These are phyloP conservation scores for Cordyceps fumosorosea DNA, from an alignment of 2,329 filamentous ascomycete species.

Conservation along the genomic window DNA sequence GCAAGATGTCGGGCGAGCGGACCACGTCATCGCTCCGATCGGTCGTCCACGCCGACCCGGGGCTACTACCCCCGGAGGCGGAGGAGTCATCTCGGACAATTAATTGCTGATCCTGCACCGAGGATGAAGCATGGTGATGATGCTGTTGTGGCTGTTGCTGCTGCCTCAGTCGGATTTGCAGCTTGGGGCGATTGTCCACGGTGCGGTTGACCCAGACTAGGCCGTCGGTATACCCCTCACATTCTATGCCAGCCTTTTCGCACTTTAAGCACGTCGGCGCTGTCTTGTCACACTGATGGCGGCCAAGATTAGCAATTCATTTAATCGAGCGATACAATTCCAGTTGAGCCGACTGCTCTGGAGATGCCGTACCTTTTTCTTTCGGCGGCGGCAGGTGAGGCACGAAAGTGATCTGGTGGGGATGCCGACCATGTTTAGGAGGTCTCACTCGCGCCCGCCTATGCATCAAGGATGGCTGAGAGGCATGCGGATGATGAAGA, in stretches of 20 bases:
- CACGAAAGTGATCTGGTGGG: constrained; percentile 13
- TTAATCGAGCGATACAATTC: neutral
- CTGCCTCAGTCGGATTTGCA: neutral
- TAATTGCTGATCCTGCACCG: neutral
- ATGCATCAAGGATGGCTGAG: constrained; percentile 1
- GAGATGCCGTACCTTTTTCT: constrained; percentile 4
- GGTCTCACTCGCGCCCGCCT: constrained; percentile 1
- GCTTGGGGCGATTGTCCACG: constrained; percentile 9
- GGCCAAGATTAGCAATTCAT: neutral
- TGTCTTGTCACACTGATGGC: constrained; percentile 6
- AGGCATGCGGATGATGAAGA: neutral
- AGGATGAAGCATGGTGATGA: neutral
- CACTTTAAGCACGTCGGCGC: constrained; percentile 9
- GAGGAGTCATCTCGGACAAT: neutral
- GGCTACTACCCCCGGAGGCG: neutral
- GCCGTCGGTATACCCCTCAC: constrained; percentile 12
- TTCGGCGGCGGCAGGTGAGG: constrained; percentile 13
- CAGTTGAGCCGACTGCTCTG: neutral
- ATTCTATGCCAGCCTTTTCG: constrained; percentile 10
- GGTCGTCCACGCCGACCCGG: neutral
- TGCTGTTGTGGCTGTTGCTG: constrained; percentile 5
- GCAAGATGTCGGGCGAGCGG: constrained; percentile 4
- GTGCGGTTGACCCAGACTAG: constrained; percentile 12
- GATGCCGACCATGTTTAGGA: constrained; percentile 11
- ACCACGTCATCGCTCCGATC: neutral